These are phyloP conservation scores for Danielia oregonensis DNA, from an alignment of 805 yeast species.

Conservation along the genomic window DNA sequence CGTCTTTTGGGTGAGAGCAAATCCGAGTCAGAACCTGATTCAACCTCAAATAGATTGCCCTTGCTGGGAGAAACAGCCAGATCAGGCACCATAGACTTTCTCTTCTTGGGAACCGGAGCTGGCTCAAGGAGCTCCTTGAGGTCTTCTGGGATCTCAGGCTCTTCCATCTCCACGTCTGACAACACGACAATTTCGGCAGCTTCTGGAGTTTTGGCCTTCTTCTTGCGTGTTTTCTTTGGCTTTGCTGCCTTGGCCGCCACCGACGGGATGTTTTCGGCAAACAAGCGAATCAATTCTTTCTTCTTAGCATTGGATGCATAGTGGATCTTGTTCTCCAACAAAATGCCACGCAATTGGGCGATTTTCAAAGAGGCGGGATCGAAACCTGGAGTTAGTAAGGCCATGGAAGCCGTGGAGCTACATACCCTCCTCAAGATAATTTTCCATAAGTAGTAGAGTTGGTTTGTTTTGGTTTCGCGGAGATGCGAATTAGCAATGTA, in stretches of 20 bases:
- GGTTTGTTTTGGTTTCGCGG: too few species aligned
- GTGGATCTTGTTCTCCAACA: slow-evolving; percentile 58
- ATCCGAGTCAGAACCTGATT: slow-evolving; percentile 14
- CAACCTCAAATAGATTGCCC: slow-evolving; percentile 16
- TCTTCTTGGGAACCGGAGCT: slow-evolving; percentile 5
- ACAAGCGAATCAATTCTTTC: slow-evolving; percentile 57
- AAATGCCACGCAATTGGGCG: slow-evolving; percentile 64
- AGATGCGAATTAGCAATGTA: too few species aligned
- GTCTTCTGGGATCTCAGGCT: background rate
- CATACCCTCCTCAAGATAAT: slow-evolving; percentile 4
- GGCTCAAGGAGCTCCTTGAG: background rate
- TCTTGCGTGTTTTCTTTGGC: background rate
- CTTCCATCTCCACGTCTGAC: too few species aligned
- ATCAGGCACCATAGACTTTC: slow-evolving; percentile 12
- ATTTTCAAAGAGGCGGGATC: slow-evolving; percentile 57
- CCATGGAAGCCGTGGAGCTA: too few species aligned
- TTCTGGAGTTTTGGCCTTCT: background rate
- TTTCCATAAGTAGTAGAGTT: too few species aligned
- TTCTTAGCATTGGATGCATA: slow-evolving; percentile 68
- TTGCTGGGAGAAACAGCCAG: slow-evolving; percentile 9
- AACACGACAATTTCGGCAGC: background rate
- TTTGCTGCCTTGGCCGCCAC: background rate
- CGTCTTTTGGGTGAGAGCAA: slow-evolving; percentile 11
- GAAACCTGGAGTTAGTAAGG: slow-evolving; percentile 12
- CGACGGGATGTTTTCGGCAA: slow-evolving; percentile 41